Base-by-base conservation (phyloP, 805 yeast species). In the Kuraishia cidri region DNA sequence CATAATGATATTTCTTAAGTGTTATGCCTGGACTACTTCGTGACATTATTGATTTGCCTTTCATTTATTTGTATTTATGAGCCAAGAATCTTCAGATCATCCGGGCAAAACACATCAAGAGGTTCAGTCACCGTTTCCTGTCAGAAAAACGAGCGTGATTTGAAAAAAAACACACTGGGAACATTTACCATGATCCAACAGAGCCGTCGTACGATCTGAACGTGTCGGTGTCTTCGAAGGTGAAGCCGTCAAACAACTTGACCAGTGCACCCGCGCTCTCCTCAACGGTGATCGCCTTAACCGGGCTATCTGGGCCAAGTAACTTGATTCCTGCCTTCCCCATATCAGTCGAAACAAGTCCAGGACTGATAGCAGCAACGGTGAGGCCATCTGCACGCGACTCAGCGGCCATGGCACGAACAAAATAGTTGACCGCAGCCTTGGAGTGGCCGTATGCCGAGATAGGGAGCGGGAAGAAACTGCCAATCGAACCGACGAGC, bases 361-460 rank as follows among this genome's bases (percentile, higher is more conserved):
- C 69, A 1, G 71, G 71, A 33, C 58, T 61, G 11, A 60, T 11
- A 8, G 60, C 40, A 16, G 58, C 39, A 26, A 54, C 46, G 6
- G 44, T 50, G 45, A 48, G 49, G 1, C 42, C 47, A n/a, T 56
- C 55, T 1, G 30, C 24, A 7, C 34, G 36, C 14, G 24, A 8
- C 33, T 60, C 62, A 20, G 18, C 7, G 25, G 53, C 40, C 25
- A 60, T 24, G 17, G 49, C 48, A 21, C 41, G 46, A 10, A 44
- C 45, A 10, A 52, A 37, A 41, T 46, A 52, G 46, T 61, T 59
- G 37, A 60, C 37, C 1, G 61, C 65, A 10, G 64, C 60, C 41
- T 62, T 61, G 10, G 63, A 52, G 26, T 43, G 45, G 3, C 64
- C 64, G 35, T 61, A 61, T 13, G 57, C 55, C n/a, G 49, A 38